Evolutionary conservation across 768 basidiomycete species (phyloP), one percentile per base, ranked within the genome.

Genomic region (Boletus eberwhitei): DNA sequence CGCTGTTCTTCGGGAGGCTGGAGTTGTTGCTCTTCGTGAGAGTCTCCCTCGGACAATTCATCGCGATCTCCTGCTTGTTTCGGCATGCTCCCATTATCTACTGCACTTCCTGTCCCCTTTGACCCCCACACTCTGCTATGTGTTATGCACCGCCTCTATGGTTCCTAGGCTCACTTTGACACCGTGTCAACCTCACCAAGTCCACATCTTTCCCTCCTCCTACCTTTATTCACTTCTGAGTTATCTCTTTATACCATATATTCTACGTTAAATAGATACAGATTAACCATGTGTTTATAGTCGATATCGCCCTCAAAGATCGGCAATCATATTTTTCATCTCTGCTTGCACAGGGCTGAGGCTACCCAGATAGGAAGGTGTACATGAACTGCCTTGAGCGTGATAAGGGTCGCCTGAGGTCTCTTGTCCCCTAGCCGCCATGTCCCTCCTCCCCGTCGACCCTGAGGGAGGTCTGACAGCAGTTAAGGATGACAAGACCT

Each of bases 21-120:
- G 88, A 85, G 74, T 66, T 90, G 88, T 67, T 90, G 88, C 70
- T 82, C 79, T 70, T 71, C 65, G 63, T 73, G 70, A 73, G 64
- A 51, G 51, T 56, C 49, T 48, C 35, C 50, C 26, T 35, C 32
- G 44, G 42, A 51, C 40, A 34, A 48, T 54, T 51, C 58, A 50
- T 63, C 40, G 35, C 41, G 26, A 26, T 47, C 39, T 43, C 31
- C 48, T 52, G 52, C 48, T 53, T 57, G 50, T 50, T 62, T 59
- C 63, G 53, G 47, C 49, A 68, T 59, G 50, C 59, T 63, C 53
- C 53, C 57, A 53, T 56, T 41, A 60, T 56, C 64, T 58, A 57
- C 53, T 55, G 53, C 55, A 53, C 19, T 40, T 52, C 24, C 41
- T 53, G 24, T 45, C 36, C 34, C 55, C 50, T 48, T 61, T 59